phyloP scores from a whole-genome alignment of 2,329 filamentous ascomycete genomes.

The Monosporascus sp. region DNA sequence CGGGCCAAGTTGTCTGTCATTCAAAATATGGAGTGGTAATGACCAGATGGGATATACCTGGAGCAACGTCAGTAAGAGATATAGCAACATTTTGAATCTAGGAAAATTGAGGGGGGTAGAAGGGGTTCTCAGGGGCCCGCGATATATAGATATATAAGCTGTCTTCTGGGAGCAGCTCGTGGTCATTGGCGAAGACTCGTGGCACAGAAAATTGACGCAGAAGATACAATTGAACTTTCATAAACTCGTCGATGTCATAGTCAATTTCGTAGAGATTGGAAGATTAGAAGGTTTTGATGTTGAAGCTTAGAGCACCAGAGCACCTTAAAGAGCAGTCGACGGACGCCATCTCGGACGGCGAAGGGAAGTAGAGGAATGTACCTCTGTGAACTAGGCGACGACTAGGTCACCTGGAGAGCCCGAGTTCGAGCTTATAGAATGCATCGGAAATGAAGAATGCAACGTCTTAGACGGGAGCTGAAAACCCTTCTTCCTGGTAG shows the following conservation, averaged over 20 bases:
- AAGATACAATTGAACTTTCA: constrained; percentile 1
- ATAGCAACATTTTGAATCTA: constrained; percentile 16
- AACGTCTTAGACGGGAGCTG: constrained; percentile 17
- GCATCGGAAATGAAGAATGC: constrained; percentile 17
- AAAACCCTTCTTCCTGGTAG: constrained; percentile 13
- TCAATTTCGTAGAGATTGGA: background rate
- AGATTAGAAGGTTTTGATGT: background rate
- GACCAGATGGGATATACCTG: constrained; percentile 18
- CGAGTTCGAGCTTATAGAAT: constrained; percentile 9
- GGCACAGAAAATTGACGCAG: constrained; percentile 1
- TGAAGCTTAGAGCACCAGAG: background rate
- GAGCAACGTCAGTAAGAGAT: constrained; percentile 22
- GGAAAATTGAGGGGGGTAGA: constrained; percentile 1
- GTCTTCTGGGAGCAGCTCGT: background rate
- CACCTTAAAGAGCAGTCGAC: background rate
- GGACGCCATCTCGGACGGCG: background rate
- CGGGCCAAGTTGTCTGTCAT: constrained; percentile 2
- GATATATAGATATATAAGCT: constrained; percentile 5
- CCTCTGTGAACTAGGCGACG: constrained; percentile 16
- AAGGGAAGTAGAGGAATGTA: background rate
- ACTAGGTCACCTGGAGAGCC: constrained; percentile 7
- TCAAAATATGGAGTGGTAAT: constrained; percentile 10
- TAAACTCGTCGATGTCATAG: background rate
- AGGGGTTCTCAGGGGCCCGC: background rate
- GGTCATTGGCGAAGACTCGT: constrained; percentile 1